Evolutionary conservation across 2,329 filamentous ascomycete species (phyloP).

Genomic region (Zelopaecilomyces penicillatus): DNA sequence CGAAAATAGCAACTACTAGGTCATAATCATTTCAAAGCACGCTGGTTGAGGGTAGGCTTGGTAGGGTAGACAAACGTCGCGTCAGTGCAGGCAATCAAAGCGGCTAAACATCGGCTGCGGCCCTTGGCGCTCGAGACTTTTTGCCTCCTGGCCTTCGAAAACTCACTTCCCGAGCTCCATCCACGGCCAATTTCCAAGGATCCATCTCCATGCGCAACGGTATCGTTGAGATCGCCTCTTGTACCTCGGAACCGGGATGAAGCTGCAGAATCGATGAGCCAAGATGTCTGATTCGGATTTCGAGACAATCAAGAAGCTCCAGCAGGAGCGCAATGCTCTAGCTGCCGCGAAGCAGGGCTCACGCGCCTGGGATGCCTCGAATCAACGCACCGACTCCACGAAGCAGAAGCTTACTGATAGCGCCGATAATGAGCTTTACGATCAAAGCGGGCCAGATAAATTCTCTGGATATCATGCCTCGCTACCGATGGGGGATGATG

Average conservation of each 20-base stretch:
- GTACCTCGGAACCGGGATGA: conserved; percentile 36
- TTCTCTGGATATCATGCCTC: conserved; percentile 88
- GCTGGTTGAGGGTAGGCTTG: no score
- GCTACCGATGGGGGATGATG: conserved; percentile 68
- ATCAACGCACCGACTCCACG: conserved; percentile 77
- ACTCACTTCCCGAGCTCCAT: conserved; percentile 10
- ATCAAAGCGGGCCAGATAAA: conserved; percentile 66
- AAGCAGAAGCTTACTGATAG: conserved; percentile 87
- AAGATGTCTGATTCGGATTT: conserved; percentile 74
- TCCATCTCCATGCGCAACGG: conserved; percentile 29
- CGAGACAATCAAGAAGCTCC: conserved; percentile 76
- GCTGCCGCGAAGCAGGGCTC: conserved; percentile 73
- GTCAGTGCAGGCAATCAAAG: no score
- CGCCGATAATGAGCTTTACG: conserved; percentile 85
- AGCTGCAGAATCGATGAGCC: conserved; percentile 25
- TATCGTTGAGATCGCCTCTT: conserved; percentile 24
- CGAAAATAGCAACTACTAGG: no score
- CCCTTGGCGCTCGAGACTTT: conserved; percentile 17
- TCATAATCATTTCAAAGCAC: no score
- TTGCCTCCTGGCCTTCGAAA: conserved; percentile 19
- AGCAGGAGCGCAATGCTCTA: conserved; percentile 83
- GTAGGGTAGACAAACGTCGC: no score
- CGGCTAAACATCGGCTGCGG: conserved; percentile 26
- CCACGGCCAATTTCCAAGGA: conserved; percentile 15
- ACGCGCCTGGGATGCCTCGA: conserved; percentile 67